Conservation (phyloP, 2,329 filamentous ascomycete species). For the Botryotinia calthae region DNA sequence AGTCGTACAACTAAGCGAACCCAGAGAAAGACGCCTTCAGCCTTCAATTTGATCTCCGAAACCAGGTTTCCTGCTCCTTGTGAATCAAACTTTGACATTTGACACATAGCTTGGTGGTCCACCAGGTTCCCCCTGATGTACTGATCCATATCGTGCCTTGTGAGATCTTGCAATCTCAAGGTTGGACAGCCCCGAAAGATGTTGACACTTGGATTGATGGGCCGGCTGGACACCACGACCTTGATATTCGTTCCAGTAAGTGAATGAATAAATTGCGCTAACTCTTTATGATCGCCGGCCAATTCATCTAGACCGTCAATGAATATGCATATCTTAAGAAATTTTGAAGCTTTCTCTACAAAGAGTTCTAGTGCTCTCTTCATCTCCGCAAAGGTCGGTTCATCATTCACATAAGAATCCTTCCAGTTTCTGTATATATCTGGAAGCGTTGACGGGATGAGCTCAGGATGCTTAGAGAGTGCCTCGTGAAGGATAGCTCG, state of each 20-base stretch:
- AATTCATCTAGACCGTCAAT: not conserved
- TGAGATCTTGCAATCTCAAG: not conserved
- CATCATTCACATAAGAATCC: not conserved
- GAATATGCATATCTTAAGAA: not conserved
- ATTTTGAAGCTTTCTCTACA: not conserved
- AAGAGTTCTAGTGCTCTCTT: not conserved
- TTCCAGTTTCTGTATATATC: not conserved
- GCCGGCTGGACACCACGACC: not conserved
- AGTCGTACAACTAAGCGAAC: not conserved
- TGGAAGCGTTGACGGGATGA: not conserved
- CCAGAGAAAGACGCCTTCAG: not conserved
- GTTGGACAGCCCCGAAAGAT: not conserved
- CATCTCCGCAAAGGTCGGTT: not conserved
- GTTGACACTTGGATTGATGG: not conserved
- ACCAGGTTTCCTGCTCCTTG: not conserved
- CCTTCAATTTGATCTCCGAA: not conserved
- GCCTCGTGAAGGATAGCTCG: not conserved
- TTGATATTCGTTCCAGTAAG: not conserved
- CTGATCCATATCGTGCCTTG: not conserved
- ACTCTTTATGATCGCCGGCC: not conserved
- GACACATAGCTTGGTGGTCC: not conserved
- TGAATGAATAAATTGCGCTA: not conserved
- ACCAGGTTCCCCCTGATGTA: not conserved
- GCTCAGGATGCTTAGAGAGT: not conserved
- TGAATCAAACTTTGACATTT: not conserved